phyloP scores from a whole-genome alignment of 768 basidiomycete genomes.

The Coprinellus micaceus region DNA sequence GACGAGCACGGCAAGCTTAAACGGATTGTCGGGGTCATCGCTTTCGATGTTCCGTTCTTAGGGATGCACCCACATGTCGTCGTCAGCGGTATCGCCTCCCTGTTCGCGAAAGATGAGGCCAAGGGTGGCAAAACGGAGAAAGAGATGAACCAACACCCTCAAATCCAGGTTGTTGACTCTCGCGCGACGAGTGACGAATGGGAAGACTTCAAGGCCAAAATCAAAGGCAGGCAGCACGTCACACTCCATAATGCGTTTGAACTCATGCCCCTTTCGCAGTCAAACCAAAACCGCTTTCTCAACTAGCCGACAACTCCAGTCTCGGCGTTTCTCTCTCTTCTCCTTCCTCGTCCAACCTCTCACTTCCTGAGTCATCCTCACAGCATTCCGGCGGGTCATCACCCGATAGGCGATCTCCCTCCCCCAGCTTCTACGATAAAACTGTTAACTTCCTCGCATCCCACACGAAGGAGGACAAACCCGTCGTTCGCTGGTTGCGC shows the following conservation, averaged over 20 bases:
- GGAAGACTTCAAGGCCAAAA: constrained; percentile 39
- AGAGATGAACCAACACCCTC: constrained; percentile 40
- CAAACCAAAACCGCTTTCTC: not conserved
- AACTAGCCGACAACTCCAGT: not conserved
- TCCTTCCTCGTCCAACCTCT: constrained; percentile 4
- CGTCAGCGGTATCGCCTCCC: constrained; percentile 50
- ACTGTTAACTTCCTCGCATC: constrained; percentile 36
- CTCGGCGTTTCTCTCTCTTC: not conserved
- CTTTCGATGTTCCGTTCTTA: constrained; percentile 57
- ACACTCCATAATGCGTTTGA: not conserved
- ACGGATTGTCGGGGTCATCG: constrained; percentile 51
- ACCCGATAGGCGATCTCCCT: constrained; percentile 17
- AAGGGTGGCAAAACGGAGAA: constrained; percentile 28
- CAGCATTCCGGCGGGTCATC: constrained; percentile 9
- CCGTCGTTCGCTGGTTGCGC: constrained; percentile 44
- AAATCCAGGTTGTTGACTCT: constrained; percentile 42
- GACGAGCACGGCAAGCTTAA: constrained; percentile 28
- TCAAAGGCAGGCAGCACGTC: not conserved
- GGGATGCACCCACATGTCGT: constrained; percentile 65
- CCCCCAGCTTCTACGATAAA: constrained; percentile 30
- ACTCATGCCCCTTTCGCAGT: not conserved
- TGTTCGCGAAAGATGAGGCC: constrained; percentile 39
- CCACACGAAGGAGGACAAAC: constrained; percentile 33
- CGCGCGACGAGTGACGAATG: constrained; percentile 44
- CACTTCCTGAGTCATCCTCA: constrained; percentile 3